phyloP scores from a whole-genome alignment of 1,139 yeast species.

The Blastobotrys malaysiensis region DNA sequence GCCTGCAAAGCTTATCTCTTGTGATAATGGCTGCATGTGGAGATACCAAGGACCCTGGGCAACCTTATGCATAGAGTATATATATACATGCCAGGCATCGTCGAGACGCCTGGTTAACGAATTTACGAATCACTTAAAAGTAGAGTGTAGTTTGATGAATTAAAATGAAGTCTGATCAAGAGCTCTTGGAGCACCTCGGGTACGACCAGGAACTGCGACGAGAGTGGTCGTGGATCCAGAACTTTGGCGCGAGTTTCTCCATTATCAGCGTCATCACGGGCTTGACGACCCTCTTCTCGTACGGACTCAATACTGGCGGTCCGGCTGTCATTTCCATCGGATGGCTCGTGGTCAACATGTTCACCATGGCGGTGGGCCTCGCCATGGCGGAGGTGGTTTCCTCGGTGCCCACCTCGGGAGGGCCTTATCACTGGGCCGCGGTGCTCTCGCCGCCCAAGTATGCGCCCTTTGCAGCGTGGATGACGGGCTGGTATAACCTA shows the following conservation, averaged over 20 bases:
- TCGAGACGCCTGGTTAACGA: too few relatives aligned
- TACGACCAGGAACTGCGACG: constrained; percentile 46
- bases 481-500: constrained; percentile 18
- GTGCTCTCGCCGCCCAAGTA: constrained; percentile 23
- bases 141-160: too few relatives aligned
- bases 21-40: background rate
- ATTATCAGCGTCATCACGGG: constrained; percentile 50
- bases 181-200: constrained; percentile 43
- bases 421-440: constrained; percentile 27
- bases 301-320: constrained; percentile 32
- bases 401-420: constrained; percentile 57
- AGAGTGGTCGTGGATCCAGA: constrained; percentile 43
- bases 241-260: constrained; percentile 47
- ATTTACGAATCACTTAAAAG: too few relatives aligned
- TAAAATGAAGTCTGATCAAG: background rate
- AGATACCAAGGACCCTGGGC: background rate
- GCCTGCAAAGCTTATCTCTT: background rate
- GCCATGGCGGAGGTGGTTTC: constrained; percentile 62
- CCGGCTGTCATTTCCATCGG: constrained; percentile 55
- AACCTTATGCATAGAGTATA: background rate
- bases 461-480: constrained; percentile 19
- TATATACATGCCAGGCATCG: background rate
- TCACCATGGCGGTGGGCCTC: constrained; percentile 52
- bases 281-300: constrained; percentile 25
- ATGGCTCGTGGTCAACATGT: constrained; percentile 56